Base-by-base conservation (phyloP, 306 rosid genomes). In the Trichosanthes truncata region DNA sequence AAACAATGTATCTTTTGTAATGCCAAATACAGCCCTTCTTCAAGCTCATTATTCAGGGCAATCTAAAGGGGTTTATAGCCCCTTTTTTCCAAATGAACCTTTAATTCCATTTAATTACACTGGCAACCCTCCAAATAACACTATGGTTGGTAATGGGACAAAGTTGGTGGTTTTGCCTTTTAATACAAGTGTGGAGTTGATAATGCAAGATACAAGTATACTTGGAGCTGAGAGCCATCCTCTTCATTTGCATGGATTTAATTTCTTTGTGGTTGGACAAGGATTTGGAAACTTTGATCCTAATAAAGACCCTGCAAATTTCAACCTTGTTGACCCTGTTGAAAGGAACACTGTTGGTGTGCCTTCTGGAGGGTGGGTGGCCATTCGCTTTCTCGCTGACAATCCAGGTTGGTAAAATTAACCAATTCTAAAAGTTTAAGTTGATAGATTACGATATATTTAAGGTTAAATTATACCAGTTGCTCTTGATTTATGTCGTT, bases 181-280 rank as follows among this genome's bases (percentile, higher is more conserved):
- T 10, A 68, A 68, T 40, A n/a, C 74, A 5, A 68, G 51, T 41
- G 74, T 68, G 52, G 74, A 68, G 74, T 5, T 68, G 51, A 68
- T 68, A 10, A 40, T 68, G 49, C 74, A 68, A 40, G 74, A 68
- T 11, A 68, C 74, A n/a, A 68, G 52, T 38, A 68, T 68, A 7
- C 74, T 68, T 68, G 74, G 74, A 38, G 74, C 74, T n/a, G 74
- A 68, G 9, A 68, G 74, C 13, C 74, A 68, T 9, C 74, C 74
- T 68, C 74, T 68, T 10, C 74, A 68, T 68, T 68, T 68, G 74
- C 74, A 68, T 68, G 74, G 74, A 11, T 68, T 68, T 41, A 68
- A 68, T 38, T 40, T 68, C 18, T 68, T 68, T 40, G 74, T 68
- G 18, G 74, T 68, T 68, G 74, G 74, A 0, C 74, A 68, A 68